Evolutionary conservation across 2,329 filamentous ascomycete genomes (phyloP).

Genomic region (Calonectria honghensis): DNA sequence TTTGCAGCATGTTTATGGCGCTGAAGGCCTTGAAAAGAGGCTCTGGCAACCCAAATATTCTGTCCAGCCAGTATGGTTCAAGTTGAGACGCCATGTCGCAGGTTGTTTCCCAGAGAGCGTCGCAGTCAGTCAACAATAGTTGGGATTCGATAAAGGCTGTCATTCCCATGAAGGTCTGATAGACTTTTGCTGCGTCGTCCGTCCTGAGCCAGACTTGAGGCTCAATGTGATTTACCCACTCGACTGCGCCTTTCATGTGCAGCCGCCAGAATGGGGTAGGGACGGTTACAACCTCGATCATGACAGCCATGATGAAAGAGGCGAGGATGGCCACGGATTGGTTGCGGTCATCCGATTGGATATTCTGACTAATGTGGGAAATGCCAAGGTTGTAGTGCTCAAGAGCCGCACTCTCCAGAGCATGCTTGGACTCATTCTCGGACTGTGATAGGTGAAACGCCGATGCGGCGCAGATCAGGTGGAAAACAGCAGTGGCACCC

Average conservation of each 20-base stretch:
- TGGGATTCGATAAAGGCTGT: constrained; percentile 4
- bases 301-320: constrained; percentile 22
- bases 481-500: constrained; percentile 5
- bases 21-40: neutral
- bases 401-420: constrained; percentile 7
- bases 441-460: constrained; percentile 18
- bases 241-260: constrained; percentile 27
- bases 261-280: constrained; percentile 21
- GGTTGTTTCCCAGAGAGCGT: neutral
- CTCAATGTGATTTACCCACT: constrained; percentile 25
- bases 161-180: constrained; percentile 17
- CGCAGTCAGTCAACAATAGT: neutral
- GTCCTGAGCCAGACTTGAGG: constrained; percentile 10
- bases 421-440: neutral
- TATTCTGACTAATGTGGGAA: constrained; percentile 21
- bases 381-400: constrained; percentile 26
- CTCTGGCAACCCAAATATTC: constrained; percentile 1
- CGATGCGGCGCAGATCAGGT: constrained; percentile 13
- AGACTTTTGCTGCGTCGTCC: constrained; percentile 2
- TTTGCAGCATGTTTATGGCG: constrained; percentile 14
- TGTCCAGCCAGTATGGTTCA: neutral
- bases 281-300: constrained; percentile 5
- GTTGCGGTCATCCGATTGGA: constrained; percentile 9
- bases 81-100: neutral
- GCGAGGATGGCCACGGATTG: constrained; percentile 22